phyloP scores from a whole-genome alignment of 306 rosid species.

The Cucurbita moschata region DNA sequence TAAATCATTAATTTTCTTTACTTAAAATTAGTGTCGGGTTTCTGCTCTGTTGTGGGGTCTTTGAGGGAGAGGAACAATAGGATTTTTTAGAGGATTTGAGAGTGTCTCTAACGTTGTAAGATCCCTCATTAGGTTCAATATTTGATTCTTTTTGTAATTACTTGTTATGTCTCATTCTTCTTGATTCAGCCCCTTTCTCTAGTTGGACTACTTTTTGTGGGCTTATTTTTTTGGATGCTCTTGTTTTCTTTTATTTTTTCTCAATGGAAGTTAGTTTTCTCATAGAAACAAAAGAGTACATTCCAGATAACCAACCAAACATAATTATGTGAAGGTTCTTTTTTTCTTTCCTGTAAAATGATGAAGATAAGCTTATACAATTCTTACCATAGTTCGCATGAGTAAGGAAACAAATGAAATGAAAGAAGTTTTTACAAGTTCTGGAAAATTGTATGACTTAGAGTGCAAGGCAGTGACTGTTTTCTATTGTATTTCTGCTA shows the following conservation, averaged over 20 bases:
- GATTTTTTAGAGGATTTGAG: neutral
- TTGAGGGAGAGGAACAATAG: neutral
- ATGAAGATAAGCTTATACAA: neutral
- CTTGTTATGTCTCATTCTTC: neutral
- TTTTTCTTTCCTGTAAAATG: neutral
- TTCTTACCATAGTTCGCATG: neutral
- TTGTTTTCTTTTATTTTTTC: too few species aligned
- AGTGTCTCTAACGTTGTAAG: neutral
- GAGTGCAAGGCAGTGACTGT: neutral
- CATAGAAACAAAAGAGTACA: neutral
- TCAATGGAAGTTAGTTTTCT: too few species aligned
- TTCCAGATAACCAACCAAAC: too few species aligned
- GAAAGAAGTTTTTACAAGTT: neutral
- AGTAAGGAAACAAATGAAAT: neutral
- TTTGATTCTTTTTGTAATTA: too few species aligned
- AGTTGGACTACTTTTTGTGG: neutral
- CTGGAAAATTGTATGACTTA: neutral
- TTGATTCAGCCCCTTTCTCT: neutral
- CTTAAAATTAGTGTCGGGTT: neutral
- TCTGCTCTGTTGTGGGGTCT: neutral
- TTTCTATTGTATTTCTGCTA: neutral
- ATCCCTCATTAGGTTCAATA: neutral
- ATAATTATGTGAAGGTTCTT: too few species aligned
- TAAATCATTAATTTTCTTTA: neutral
- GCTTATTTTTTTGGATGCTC: too few species aligned